These are phyloP conservation scores for Sporothrix pallida DNA, from an alignment of 2,329 filamentous ascomycete genomes.

Conservation along the genomic window DNA sequence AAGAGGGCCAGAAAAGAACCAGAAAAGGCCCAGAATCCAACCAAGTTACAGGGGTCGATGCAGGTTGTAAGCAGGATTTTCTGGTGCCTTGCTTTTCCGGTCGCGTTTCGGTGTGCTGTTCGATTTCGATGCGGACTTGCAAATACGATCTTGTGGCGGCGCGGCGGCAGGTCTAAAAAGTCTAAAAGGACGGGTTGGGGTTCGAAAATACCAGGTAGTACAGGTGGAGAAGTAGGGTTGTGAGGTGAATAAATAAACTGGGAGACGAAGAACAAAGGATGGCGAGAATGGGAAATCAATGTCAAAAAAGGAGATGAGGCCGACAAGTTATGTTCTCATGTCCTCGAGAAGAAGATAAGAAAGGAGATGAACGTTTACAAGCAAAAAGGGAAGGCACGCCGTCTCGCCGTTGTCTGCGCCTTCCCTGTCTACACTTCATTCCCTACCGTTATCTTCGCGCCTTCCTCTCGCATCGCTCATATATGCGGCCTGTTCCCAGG, in stretches of 20 bases:
- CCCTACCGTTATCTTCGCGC: conserved; percentile 16
- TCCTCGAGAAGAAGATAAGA: not conserved
- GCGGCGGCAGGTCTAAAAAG: conserved; percentile 16
- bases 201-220: conserved; percentile 12
- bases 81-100: conserved; percentile 21
- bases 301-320: not conserved
- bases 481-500: conserved; percentile 18
- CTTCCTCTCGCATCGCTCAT: not conserved
- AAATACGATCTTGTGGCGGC: conserved; percentile 3
- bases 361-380: conserved; percentile 10
- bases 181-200: not conserved
- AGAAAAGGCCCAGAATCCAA: not conserved
- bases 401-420: conserved; percentile 3
- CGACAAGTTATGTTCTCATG: too few relatives aligned
- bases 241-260: not conserved
- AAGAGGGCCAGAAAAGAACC: not conserved
- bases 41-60: conserved; percentile 5
- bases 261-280: not conserved
- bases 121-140: conserved; percentile 8
- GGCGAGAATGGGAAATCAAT: not conserved
- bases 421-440: conserved; percentile 6
- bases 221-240: too few relatives aligned
- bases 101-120: not conserved
- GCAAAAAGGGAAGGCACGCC: not conserved
- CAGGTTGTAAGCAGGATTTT: conserved; percentile 17